Conservation (phyloP, 441 rosid genomes). For the Francoa sonchifolia region DNA sequence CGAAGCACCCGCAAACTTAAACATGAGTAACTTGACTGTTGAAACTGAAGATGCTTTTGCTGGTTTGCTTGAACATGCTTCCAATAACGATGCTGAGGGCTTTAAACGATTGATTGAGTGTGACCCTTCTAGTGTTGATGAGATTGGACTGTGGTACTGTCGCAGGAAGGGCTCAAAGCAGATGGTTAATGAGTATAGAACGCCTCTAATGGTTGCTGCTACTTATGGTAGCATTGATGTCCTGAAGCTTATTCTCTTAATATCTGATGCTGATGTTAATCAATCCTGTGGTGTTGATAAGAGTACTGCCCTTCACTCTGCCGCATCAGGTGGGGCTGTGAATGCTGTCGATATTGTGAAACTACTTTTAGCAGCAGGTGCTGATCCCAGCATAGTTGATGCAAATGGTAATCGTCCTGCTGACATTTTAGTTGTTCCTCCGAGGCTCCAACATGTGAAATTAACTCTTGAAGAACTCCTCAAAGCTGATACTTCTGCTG, state of each 20-base stretch:
- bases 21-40: slow-evolving; percentile 51
- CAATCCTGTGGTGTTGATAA: slow-evolving; percentile 38
- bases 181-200: slow-evolving; percentile 56
- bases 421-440: slow-evolving; percentile 55
- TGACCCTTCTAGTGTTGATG: slow-evolving; percentile 45
- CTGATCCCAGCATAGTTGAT: slow-evolving; percentile 41
- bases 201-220: slow-evolving; percentile 71
- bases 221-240: slow-evolving; percentile 59
- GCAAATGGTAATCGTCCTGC: slow-evolving; percentile 43
- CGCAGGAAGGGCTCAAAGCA: slow-evolving; percentile 50
- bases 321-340: slow-evolving; percentile 62
- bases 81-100: slow-evolving; percentile 51
- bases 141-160: slow-evolving; percentile 61
- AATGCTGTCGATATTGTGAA: slow-evolving; percentile 52
- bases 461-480: slow-evolving; percentile 49
- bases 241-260: slow-evolving; percentile 40
- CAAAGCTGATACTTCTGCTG: slow-evolving; percentile 27
- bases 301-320: slow-evolving; percentile 62
- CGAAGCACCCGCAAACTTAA: slow-evolving; percentile 19
- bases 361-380: slow-evolving; percentile 49
- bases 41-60: slow-evolving; percentile 57
- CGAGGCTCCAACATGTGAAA: slow-evolving; percentile 38
- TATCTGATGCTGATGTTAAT: slow-evolving; percentile 51
- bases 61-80: slow-evolving; percentile 63
- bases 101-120: slow-evolving; percentile 32